Evolutionary conservation across 78 protist genomes (phyloP).

Genomic region (Dictyostelium intermedium): DNA sequence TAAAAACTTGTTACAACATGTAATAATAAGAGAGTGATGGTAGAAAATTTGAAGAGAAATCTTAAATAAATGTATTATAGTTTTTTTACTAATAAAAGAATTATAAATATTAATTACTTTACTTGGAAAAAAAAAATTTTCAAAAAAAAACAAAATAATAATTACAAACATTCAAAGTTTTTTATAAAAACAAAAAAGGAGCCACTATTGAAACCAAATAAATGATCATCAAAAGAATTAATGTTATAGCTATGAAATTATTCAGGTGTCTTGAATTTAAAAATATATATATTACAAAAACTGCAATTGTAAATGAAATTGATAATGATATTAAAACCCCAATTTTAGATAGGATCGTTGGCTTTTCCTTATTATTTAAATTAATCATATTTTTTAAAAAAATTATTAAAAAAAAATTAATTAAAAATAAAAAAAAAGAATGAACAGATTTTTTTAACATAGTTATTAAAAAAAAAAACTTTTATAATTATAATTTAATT

Average conservation of each 20-base stretch:
- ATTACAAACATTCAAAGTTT: neutral
- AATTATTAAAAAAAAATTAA: too few relatives aligned
- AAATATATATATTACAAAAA: neutral
- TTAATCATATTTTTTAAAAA: neutral
- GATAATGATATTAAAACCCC: neutral
- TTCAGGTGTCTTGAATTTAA: neutral
- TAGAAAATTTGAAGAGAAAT: too few relatives aligned
- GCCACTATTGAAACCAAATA: neutral
- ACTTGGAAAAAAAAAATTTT: too few relatives aligned
- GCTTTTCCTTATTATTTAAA: neutral
- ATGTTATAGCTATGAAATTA: neutral
- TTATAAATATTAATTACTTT: too few relatives aligned
- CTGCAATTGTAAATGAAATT: neutral
- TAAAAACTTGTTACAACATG: too few relatives aligned
- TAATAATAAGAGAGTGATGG: too few relatives aligned
- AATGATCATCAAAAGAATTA: neutral
- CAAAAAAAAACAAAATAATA: too few relatives aligned
- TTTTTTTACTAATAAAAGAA: too few relatives aligned
- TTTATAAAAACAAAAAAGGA: neutral
- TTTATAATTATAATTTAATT: neutral
- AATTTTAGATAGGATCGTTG: neutral
- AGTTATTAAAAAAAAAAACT: too few relatives aligned
- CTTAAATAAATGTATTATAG: too few relatives aligned
- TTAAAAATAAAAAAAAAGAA: too few relatives aligned
- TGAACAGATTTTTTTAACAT: too few relatives aligned